phyloP scores from a whole-genome alignment of 2,329 filamentous ascomycete genomes.

The Rutstroemia sp. region DNA sequence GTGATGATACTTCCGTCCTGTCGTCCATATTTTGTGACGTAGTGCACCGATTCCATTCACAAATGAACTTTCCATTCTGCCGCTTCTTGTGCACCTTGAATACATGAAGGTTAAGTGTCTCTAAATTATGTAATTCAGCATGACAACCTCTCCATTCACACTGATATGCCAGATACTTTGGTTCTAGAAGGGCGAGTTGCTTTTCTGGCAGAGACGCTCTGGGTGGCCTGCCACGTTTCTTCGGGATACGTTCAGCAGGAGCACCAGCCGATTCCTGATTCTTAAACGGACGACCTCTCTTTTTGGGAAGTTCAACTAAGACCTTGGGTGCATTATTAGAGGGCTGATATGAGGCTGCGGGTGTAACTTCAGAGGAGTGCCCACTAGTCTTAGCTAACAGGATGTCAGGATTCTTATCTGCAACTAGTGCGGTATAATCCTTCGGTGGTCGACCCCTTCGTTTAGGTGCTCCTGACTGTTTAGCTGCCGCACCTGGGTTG shows the following conservation, averaged over 20 bases:
- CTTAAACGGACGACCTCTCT: conserved; percentile 3
- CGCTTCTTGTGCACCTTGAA: conserved; percentile 38
- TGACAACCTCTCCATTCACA: conserved; percentile 55
- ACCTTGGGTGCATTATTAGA: background rate
- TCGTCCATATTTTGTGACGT: conserved; percentile 9
- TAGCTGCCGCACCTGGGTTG: background rate
- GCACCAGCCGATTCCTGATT: background rate
- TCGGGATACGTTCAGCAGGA: conserved; percentile 5
- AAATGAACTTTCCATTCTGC: conserved; percentile 25
- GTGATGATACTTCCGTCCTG: conserved; percentile 4
- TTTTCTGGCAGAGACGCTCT: conserved; percentile 2
- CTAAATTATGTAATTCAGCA: conserved; percentile 55
- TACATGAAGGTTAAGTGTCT: conserved; percentile 49
- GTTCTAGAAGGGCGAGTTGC: conserved; percentile 21
- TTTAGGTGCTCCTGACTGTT: background rate
- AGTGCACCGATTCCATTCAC: conserved; percentile 37
- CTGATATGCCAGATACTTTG: conserved; percentile 43
- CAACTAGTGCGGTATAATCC: background rate
- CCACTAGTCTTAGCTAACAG: background rate
- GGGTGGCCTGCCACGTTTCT: conserved; percentile 16
- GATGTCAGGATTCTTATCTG: background rate
- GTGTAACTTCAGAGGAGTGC: background rate
- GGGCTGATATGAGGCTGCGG: background rate
- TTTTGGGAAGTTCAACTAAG: background rate
- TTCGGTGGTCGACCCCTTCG: conserved; percentile 3